Conservation (phyloP, 192 early-diverging fungal genomes). For the Entomortierella beljakovae region DNA sequence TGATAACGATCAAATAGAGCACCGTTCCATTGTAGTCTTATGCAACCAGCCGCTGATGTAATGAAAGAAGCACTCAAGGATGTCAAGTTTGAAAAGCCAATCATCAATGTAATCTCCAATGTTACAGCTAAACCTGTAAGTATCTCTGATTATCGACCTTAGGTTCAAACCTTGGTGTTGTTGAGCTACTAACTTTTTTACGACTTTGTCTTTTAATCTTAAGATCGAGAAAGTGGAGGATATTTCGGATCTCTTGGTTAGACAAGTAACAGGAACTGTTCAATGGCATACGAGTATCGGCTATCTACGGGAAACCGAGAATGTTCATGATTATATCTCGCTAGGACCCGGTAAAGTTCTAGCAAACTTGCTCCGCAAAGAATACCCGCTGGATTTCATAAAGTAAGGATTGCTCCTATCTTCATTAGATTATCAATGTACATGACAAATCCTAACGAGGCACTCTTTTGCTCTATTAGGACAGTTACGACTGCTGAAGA, state of each 20-base stretch:
- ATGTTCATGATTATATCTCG: conserved; percentile 80
- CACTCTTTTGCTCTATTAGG: too few species aligned
- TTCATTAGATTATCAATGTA: not conserved
- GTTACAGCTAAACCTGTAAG: conserved; percentile 87
- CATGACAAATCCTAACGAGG: too few species aligned
- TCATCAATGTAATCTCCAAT: conserved; percentile 92
- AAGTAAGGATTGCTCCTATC: conserved; percentile 47
- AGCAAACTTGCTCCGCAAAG: conserved; percentile 89
- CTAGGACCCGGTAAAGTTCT: conserved; percentile 90
- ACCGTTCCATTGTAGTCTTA: conserved; percentile 95
- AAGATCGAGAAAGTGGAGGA: conserved; percentile 59
- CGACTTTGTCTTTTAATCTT: not conserved
- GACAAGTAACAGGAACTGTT: conserved; percentile 87
- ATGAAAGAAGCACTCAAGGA: conserved; percentile 80
- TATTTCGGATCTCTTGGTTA: conserved; percentile 75
- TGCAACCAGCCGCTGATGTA: conserved; percentile 84
- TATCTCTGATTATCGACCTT: not conserved
- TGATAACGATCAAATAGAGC: conserved; percentile 59
- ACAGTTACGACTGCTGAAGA: conserved; percentile 47
- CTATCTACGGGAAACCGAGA: conserved; percentile 79
- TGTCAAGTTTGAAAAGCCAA: conserved; percentile 77
- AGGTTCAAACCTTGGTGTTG: not conserved
- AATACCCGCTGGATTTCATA: conserved; percentile 81
- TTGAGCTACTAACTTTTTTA: not conserved
- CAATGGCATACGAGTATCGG: conserved; percentile 91